Evolutionary conservation across 2,329 filamentous ascomycete species (phyloP).

Genomic region (Colletotrichum abscissum): DNA sequence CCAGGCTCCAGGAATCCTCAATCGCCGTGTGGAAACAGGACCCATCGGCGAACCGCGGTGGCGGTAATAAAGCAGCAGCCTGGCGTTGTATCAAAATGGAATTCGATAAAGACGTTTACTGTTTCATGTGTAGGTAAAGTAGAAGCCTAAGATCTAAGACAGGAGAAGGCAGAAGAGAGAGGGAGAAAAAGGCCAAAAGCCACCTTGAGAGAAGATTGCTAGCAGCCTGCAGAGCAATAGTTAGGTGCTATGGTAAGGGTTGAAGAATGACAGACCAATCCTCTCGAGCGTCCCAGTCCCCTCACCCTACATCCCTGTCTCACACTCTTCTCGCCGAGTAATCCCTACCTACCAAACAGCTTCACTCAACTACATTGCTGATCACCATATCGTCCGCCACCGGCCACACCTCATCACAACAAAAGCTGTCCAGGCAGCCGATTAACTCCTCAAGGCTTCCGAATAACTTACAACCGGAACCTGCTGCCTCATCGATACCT

Average conservation of each 20-base stretch:
- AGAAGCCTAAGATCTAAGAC: not conserved
- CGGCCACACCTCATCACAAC: not conserved
- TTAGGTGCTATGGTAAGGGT: not conserved
- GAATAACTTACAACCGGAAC: no score
- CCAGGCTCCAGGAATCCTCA: slow-evolving; percentile 7
- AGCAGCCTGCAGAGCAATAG: not conserved
- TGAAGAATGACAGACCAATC: not conserved
- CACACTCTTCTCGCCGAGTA: not conserved
- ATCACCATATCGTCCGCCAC: not conserved
- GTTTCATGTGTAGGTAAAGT: not conserved
- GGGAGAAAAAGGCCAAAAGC: not conserved
- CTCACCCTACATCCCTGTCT: slow-evolving; percentile 1
- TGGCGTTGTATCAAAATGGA: not conserved
- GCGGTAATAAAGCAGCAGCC: slow-evolving; percentile 5
- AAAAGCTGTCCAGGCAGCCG: not conserved
- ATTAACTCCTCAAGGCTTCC: not conserved
- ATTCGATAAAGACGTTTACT: not conserved
- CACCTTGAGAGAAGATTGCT: not conserved
- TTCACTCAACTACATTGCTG: not conserved
- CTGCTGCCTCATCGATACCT: not conserved
- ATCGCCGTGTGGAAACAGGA: slow-evolving; percentile 20
- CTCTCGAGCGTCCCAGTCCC: not conserved
- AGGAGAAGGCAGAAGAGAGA: not conserved
- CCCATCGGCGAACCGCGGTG: slow-evolving; percentile 21
- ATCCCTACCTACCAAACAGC: not conserved